These are phyloP conservation scores for Dryas alaskensis DNA, from an alignment of 306 rosid species.

Conservation along the genomic window DNA sequence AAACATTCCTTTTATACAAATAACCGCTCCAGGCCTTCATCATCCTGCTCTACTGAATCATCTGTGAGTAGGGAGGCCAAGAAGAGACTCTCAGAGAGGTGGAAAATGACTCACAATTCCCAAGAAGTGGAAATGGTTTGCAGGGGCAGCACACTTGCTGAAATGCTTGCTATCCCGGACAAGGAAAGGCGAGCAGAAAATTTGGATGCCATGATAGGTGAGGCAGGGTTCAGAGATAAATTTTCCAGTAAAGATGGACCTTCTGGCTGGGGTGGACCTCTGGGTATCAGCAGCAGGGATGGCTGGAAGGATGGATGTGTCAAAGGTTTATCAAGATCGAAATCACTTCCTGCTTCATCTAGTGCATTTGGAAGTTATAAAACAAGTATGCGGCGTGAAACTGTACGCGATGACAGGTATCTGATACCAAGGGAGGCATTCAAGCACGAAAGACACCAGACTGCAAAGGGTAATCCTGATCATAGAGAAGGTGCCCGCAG, in stretches of 20 bases:
- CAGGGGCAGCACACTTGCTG: conserved; percentile 86
- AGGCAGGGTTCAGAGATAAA: conserved; percentile 39
- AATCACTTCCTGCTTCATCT: conserved; percentile 85
- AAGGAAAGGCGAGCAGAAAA: conserved; percentile 41
- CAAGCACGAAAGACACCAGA: conserved; percentile 48
- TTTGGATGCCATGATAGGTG: conserved; percentile 34
- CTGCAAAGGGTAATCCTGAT: conserved; percentile 33
- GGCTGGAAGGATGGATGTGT: conserved; percentile 83
- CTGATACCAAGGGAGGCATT: conserved; percentile 46
- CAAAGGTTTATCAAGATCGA: conserved; percentile 67
- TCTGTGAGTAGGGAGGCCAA: conserved; percentile 85
- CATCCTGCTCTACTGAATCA: conserved; percentile 57
- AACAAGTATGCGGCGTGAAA: conserved; percentile 37
- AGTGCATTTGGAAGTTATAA: conserved; percentile 59
- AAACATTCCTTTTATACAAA: conserved; percentile 40
- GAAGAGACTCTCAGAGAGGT: conserved; percentile 88
- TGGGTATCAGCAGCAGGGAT: conserved; percentile 96
- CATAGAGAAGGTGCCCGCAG: conserved; percentile 38
- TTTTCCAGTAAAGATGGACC: conserved; percentile 39
- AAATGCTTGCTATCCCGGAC: conserved; percentile 84
- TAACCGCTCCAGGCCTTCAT: conserved; percentile 45
- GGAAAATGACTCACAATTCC: conserved; percentile 72
- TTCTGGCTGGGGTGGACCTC: conserved; percentile 54
- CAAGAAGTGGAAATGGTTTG: conserved; percentile 42
- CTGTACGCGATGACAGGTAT: conserved; percentile 47